Percentiles rank a stretch among this genome's conserved stretches.
phyloP scores from a whole-genome alignment of 176 grass and related monocot species.

The Triticum urartu region DNA sequence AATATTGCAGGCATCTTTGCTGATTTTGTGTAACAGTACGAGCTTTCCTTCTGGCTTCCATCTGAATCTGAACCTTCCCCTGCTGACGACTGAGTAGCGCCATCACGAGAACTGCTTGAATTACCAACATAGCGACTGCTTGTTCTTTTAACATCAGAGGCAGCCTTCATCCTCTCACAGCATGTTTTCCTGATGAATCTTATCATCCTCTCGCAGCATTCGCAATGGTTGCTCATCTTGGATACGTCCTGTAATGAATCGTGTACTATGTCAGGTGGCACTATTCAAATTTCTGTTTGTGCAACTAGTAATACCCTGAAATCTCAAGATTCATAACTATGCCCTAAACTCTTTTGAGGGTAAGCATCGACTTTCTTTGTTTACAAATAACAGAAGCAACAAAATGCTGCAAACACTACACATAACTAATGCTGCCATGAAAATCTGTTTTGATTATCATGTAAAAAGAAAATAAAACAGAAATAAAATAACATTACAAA shows the following conservation, averaged over 20 bases:
- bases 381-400: not conserved
- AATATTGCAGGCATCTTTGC: not conserved
- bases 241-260: not conserved
- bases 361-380: not conserved
- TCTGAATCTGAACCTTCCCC: not conserved
- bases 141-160: constrained; percentile 33
- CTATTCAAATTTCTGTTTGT: too few relatives aligned
- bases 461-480: not conserved
- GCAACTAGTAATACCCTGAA: not conserved
- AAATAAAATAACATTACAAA: not conserved
- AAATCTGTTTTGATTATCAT: not conserved
- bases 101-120: not conserved
- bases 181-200: not conserved
- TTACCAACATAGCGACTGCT: not conserved
- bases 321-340: not conserved
- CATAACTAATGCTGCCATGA: not conserved
- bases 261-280: not conserved
- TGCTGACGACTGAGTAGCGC: not conserved
- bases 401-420: not conserved
- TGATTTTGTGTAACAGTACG: not conserved
- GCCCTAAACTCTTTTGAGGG: not conserved
- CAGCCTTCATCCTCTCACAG: constrained; percentile 23
- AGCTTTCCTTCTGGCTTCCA: not conserved
- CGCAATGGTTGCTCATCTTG: not conserved
- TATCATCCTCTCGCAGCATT: not conserved